Evolutionary conservation across 495 filamentous ascomycete species (phyloP), one percentile per base, ranked within the genome.

Genomic region (Penicillium cataractarum): DNA sequence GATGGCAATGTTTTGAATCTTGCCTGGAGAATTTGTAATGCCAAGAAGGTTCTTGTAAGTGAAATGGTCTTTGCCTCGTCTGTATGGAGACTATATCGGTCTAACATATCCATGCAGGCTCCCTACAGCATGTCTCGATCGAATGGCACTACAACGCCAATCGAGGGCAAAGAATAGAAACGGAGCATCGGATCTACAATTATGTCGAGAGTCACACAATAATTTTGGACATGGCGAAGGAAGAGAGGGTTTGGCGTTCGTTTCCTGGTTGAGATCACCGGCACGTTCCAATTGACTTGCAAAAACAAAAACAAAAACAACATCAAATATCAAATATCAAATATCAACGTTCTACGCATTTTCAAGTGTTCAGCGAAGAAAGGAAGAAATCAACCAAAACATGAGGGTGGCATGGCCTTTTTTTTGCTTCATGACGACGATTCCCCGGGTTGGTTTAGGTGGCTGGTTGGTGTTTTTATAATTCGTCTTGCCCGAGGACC

Each of bases 21-120:
- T 46, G 91, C 93, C 27, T 98, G 95, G 96, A 85, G 95, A 67
- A 91, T 99, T 61, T 96, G 90, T 73, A 95, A 93, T 73, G 96
- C 93, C 27, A 97, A 97, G 79, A 90, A 92, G 74, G 95, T 97
- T 58, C 72, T 98, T 75, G 95, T 96, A 82, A 76, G 92, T 84
- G 32, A 17, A 48, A 24, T 66, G 57, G 7, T 39, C 40, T 32
- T 15, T 24, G 1, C 24, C 6, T 49, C 46, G n/a, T n/a, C 10
- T 15, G 46, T 26, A 55, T 57, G 26, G 50, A 55, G 57, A 12
- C 19, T n/a, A 12, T 37, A 9, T 60, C 7, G 8, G 29, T 15
- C 61, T 65, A 31, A 70, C 61, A 33, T 2, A 26, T 9, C 40
- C 17, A 24, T 49, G 4, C 55, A 82, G 80, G 80, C 78, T 37